Base-by-base conservation (phyloP, 331 rosid genomes). In the Phaseolus coccineus region DNA sequence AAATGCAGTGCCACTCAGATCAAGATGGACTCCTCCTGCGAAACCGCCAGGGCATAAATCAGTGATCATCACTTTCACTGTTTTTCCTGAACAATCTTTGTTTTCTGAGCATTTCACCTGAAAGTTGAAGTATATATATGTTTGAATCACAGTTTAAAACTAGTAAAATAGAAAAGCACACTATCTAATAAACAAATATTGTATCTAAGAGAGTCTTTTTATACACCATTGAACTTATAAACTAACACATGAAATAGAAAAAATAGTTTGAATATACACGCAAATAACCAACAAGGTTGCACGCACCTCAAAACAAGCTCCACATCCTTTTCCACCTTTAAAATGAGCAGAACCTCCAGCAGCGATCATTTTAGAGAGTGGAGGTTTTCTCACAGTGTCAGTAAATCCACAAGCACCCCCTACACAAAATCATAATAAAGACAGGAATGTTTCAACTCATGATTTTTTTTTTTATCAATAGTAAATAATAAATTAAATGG, bases 381-480 rank as follows among this genome's bases (percentile, higher is more conserved):
- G 94, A 0, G 89, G 66, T n/a, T 83, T 59, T 52, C 50, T 88
- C 42, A 92, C 92, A 15, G 69, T 78, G 0, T 12, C 30, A 24
- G 6, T 77, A 69, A 88, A 92, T 59, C 93, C 97, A 78, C 97
- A 92, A 2, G 93, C 88, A 58, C 93, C 95, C 13, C 93, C 97
- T 92, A 51, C 30, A 67, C 5, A 25, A 0, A 40, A 31, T 67
- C 22, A 64, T 4, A 12, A 58, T 1, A 57, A 57, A 58, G 13
- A 12, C 13, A 12, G 0, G 9, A 11, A 58, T 58, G n/a, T 5
- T 28, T 27, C 39, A 58, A 11, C 14, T 10, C 30, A 22, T 22
- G 3, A 8, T 24, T 10, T 19, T 19, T 19, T 19, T 19, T 19
- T 19, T 19, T 19, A 19, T 19, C 22, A 19, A 19, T 19, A 19